Base-by-base conservation (phyloP, 1,284 basidiomycete species). In the Ceratobasidium sp. region DNA sequence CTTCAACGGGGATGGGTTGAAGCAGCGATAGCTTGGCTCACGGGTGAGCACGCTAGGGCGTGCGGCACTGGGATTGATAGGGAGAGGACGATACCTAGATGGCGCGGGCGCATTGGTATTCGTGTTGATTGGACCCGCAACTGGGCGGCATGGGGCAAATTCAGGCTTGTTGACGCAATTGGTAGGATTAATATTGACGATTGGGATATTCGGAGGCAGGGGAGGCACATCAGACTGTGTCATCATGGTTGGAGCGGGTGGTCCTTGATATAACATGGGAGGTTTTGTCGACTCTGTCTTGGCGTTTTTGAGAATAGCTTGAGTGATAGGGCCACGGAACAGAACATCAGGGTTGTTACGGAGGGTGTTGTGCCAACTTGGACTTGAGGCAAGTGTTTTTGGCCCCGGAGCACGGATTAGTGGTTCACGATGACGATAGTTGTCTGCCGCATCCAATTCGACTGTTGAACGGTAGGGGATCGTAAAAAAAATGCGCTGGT, bases 1-100 rank as follows among this genome's bases (percentile, higher is more conserved):
- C 32, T 34, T 64, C 7, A 52, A 27, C n/a, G 60, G 60, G 34
- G 60, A 52, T 17, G 60, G 52, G 17, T 31, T 38, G 22, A 64
- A 64, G 22, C 60, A 50, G 17, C 22, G 27, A 22, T 62, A 34
- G 45, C 35, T 12, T 32, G 56, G 38, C 38, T 40, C 8, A 40
- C 17, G 17, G 7, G 17, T 7, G 38, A 17, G 38, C 38, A 7
- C 7, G 8, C 38, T 7, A 8, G 38, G 38, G 38, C 2, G 54
- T 50, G 52, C 54, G 40, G 32, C 27, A 31, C 31, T 35, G n/a
- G 42, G 27, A 2, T 38, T 25, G 29, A 52, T 25, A 38, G 60
- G 60, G 31, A 38, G 17, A 10, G 45, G 60, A 22, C 60, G 60
- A 27, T 42, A 43, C 15, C 38, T 40, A 40, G 17, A 8, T 40